Base-by-base conservation (phyloP, 1,284 basidiomycete species). In the Apiotrichum montevideense region DNA sequence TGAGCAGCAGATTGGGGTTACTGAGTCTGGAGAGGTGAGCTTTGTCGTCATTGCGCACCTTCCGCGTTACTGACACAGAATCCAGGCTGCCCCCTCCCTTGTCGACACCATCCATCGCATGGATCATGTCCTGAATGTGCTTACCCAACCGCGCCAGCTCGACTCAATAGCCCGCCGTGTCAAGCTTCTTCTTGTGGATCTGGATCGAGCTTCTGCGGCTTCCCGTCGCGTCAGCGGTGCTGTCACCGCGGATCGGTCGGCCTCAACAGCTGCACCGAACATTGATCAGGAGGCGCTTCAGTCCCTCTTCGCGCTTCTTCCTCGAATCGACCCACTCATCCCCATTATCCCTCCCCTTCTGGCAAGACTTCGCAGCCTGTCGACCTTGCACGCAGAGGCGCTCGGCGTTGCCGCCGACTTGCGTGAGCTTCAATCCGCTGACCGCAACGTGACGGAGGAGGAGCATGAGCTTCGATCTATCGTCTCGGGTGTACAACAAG, bases 111-210 rank as follows among this genome's bases (percentile, higher is more conserved):
- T 98, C 44, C 83, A 83, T 14, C 85, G 90, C 35, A 83, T 97
- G 41, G 91, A 90, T 69, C 85, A 86, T 34, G 59, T 72, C 56
- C 80, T 98, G 35, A 85, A 86, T 2, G 80, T 98, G 13, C 84
- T 98, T 51, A 90, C 93, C 0, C 93, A 98, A 78, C 95, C 96
- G 0, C 85, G 93, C 6, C 94, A 98, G 72, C 86, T 98, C 41
- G 95, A 98, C 74, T 88, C 91, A n/a, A 89, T 98, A 62, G 92
- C 92, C 1, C 84, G 94, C 14, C 86, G 95, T 7, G 84, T 98
- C 63, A 98, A 98, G 69, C 80, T 97, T 8, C 84, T 98, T 14
- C 82, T 95, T 7, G 87, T 91, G 0, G 95, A 98, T 73, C 83
- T 98, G 55, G 95, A 98, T 59, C 85, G 93, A 15, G 84, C 87